Evolutionary conservation across 306 rosid species (phyloP).

Genomic region (Pterocarpus macrocarpus): DNA sequence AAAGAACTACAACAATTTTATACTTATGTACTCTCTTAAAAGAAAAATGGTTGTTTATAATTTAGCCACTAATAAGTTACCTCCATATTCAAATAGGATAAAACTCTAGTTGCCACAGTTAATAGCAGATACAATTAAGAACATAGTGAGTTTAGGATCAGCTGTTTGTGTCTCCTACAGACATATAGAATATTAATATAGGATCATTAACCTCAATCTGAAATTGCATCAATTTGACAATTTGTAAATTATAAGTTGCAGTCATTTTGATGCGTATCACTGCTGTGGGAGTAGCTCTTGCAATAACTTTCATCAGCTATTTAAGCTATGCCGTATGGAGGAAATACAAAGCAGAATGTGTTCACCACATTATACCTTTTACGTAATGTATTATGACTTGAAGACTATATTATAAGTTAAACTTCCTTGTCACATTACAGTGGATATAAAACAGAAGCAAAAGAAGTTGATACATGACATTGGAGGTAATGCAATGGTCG

Average conservation of each 20-base stretch:
- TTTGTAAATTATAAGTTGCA: not conserved
- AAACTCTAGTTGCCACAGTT: no score
- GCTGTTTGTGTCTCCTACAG: not conserved
- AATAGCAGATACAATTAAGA: no score
- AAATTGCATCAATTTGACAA: not conserved
- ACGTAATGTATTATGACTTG: not conserved
- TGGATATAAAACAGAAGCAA: slow-evolving; percentile 2
- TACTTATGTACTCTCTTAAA: no score
- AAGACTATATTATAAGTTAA: not conserved
- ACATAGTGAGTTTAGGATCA: not conserved
- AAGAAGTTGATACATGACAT: slow-evolving; percentile 17
- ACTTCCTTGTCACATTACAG: not conserved
- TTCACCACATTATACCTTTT: not conserved
- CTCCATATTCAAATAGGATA: no score
- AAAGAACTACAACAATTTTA: no score
- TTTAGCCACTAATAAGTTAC: no score
- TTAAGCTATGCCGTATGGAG: not conserved
- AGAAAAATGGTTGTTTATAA: no score
- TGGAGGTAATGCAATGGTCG: slow-evolving; percentile 18
- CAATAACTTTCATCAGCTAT: not conserved
- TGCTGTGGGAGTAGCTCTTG: slow-evolving; percentile 5
- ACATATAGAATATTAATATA: no score
- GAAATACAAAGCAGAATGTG: slow-evolving; percentile 18
- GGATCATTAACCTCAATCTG: not conserved
- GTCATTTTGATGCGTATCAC: slow-evolving; percentile 30